Evolutionary conservation across 2,329 filamentous ascomycete species (phyloP), one percentile per base, ranked within the genome.

Genomic region (Aotearoamyces nothofagi): DNA sequence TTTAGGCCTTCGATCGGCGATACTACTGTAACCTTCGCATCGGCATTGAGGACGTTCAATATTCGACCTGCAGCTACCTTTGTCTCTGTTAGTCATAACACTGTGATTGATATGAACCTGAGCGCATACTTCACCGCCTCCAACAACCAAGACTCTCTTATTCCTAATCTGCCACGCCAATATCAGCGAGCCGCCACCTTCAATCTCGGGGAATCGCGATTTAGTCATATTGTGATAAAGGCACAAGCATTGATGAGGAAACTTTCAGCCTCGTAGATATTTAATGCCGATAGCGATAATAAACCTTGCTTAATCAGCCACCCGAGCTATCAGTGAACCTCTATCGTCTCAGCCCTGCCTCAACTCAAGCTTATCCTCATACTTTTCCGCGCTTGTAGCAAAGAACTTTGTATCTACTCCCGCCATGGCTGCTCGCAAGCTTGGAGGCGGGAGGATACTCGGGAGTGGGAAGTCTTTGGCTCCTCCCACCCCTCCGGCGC

Each of bases 1-100:
- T 92, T 92, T 31, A 96, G 69, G 29, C 87, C 83, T 4, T 73
- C 61, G 28, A 68, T 56, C 2, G 90, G 90, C 37, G 76, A 82
- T 15, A 96, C 71, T 37, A 96, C 75, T 12, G 78, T 87, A 32
- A 98, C 81, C 50, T 71, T 69, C 47, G 87, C 90, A 46, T 96
- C 87, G 54, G 90, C 90, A 51, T 94, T 92, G 56, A 94, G 82
- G 36, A 87, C 77, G 56, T 92, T 82, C 35, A 94, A 66, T 44
- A 98, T 92, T 36, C 90, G 82, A 32, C 87, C 86, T 31, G 90
- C 86, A 34, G 90, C 90, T 39, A 98, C 90, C 90, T 96, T 52
- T 34, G 35, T 36, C n/a, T 28, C 10, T 22, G 31, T 52, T 43
- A 43, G 38, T 8, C 8, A 20, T 16, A 14, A 15, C 9, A 15